These are phyloP conservation scores for Mycosphaerella arachidis DNA, from an alignment of 2,329 filamentous ascomycete species.

Conservation along the genomic window DNA sequence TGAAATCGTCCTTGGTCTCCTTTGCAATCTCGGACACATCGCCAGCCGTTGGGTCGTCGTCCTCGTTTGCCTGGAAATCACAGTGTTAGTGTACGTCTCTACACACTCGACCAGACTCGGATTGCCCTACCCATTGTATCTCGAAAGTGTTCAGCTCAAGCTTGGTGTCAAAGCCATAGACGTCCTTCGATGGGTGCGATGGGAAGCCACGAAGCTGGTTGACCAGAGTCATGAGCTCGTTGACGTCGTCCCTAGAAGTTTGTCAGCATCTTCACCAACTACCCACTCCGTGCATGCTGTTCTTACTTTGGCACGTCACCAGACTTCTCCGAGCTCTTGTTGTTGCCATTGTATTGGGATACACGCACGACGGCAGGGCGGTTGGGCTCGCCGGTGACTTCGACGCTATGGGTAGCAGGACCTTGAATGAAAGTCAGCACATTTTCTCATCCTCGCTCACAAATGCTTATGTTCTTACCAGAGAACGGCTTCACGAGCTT, in stretches of 20 bases:
- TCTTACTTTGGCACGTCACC: constrained; percentile 35
- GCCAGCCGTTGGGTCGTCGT: not conserved
- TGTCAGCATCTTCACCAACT: not conserved
- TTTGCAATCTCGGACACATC: constrained; percentile 30
- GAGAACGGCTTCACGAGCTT: constrained; percentile 33
- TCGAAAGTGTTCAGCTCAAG: constrained; percentile 41
- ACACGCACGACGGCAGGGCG: constrained; percentile 35
- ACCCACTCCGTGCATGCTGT: not conserved
- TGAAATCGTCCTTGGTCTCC: constrained; percentile 43
- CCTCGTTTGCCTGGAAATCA: not conserved
- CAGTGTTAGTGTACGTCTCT: too few species aligned
- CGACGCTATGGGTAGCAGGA: constrained; percentile 32
- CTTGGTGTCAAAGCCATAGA: constrained; percentile 38
- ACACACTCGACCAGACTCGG: too few species aligned
- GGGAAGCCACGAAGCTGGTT: constrained; percentile 39
- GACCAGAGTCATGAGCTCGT: constrained; percentile 38
- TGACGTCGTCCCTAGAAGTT: constrained; percentile 36
- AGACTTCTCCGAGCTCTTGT: constrained; percentile 35
- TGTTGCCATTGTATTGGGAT: constrained; percentile 31
- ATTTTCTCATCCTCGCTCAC: not conserved
- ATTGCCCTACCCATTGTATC: constrained; percentile 39
- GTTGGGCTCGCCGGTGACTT: constrained; percentile 41
- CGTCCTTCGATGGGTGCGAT: constrained; percentile 35
- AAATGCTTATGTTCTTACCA: constrained; percentile 16
- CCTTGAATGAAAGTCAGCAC: constrained; percentile 27